Base-by-base conservation (phyloP, 2,329 filamentous ascomycete genomes). In the Fusarium begoniae region DNA sequence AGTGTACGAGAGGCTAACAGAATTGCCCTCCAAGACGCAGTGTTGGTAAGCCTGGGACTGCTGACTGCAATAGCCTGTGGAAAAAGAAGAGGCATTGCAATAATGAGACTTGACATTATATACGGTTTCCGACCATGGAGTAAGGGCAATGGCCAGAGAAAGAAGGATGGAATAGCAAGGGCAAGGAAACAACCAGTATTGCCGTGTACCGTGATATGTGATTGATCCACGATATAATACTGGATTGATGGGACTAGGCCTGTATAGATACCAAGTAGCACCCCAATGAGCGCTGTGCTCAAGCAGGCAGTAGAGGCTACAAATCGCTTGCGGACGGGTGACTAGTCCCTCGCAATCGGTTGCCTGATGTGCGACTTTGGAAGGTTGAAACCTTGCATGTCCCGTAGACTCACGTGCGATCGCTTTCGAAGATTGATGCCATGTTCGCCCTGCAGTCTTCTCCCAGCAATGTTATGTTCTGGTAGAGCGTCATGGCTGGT, bases 221-320 rank as follows among this genome's bases (percentile, higher is more conserved):
- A 83, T 69, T 91, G 86, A 75, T 95, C 92, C 30, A 90, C 90
- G 72, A 95, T 89, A 76, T 90, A 91, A 80, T 94, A 94, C 79
- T 95, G 93, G 32, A 95, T 93, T 8, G 90, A 89, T n/a, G 93
- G 92, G 2, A 94, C 92, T 74, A 94, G 88, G 7, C 93, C 93
- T 62, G 92, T 91, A 79, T 95, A 96, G 28, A 95, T 92, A 2
- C 93, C 93, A 65, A 94, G 84, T 28, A 94, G 85, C 32, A 93
- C 83, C 0, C 93, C 93, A 51, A 95, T 86, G 61, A 94, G 84
- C 20, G 91, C 90, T 11, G 93, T 94, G 75, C 93, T 94, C 73
- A 92, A 83, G 78, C 93, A 95, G 15, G 92, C 90, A 66, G 94
- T 89, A 8, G 86, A 82, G 8, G 93, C 93, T 30, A 90, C 88